Base-by-base conservation (phyloP, 257 asterid genomes). In the Solanum clarkiae region DNA sequence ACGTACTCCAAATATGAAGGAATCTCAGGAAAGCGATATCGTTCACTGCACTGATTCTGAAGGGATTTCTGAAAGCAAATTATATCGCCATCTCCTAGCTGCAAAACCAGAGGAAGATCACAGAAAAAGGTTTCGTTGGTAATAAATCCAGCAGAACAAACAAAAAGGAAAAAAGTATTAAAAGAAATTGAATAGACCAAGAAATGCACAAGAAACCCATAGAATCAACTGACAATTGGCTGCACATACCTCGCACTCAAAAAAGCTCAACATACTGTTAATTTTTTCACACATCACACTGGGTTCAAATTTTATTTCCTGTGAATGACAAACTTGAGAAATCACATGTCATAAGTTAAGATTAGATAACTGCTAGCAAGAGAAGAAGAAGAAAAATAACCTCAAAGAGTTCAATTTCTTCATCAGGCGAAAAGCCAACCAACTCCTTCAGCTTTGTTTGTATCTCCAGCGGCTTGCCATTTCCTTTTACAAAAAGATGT, bases 221-320 rank as follows among this genome's bases (percentile, higher is more conserved):
- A 63, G 29, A 12, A 42, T 26, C 75, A 83, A 72, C 17, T 80
- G 17, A 32, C 24, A 26, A 71, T 29, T 45, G 65, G 83, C 36
- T 24, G 20, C 44, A 85, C 75, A 75, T 80, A 93, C 97, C 93
- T 94, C 93, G 87, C 91, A 86, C 65, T 22, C 26, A 45, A 92
- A 93, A 84, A 93, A 94, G 85, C 86, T 86, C 10, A 86, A 80
- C 83, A 85, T 90, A 89, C 88, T 93, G 89, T 92, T 92, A 85
- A 93, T 89, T 85, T 84, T 91, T 86, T 93, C 94, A 81, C 97
- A 92, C 97, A 91, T 92, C 84, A 94, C 93, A 85, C 83, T 89
- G n/a, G 98, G 98, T 45, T 94, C 95, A 55, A 89, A 92, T 88
- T 90, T 93, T 72, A 94, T 93, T 91, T 94, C 97, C 98, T 94